These are phyloP conservation scores for Filobasidium uniguttulatum DNA, from an alignment of 1,284 basidiomycete genomes.

Conservation along the genomic window DNA sequence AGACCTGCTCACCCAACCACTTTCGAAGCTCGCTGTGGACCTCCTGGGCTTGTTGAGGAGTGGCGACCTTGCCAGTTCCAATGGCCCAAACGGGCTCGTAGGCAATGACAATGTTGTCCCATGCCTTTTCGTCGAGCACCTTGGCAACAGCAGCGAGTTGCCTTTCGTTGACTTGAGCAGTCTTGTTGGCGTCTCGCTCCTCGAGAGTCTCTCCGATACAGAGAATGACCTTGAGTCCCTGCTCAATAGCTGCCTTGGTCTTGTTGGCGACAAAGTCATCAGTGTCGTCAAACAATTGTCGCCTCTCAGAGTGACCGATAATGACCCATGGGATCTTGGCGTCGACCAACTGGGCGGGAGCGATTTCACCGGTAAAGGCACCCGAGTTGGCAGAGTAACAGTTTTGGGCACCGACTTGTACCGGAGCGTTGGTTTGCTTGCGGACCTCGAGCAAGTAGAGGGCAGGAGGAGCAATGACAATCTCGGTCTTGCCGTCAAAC, in stretches of 20 bases:
- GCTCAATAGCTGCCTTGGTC: slow-evolving; percentile 64
- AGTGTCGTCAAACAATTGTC: slow-evolving; percentile 79
- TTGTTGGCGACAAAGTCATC: slow-evolving; percentile 75
- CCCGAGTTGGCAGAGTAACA: slow-evolving; percentile 71
- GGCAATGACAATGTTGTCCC: slow-evolving; percentile 84
- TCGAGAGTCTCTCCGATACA: slow-evolving; percentile 91
- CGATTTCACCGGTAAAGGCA: slow-evolving; percentile 92
- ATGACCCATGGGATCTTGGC: slow-evolving; percentile 83
- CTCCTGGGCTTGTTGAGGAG: slow-evolving; percentile 57
- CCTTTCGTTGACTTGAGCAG: slow-evolving; percentile 61
- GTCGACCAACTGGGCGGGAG: slow-evolving; percentile 70
- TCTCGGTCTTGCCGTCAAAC: slow-evolving; percentile 62
- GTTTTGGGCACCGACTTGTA: slow-evolving; percentile 83
- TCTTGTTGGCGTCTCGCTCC: slow-evolving; percentile 71
- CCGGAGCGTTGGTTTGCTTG: slow-evolving; percentile 47
- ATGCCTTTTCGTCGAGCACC: slow-evolving; percentile 52
- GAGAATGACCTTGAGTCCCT: slow-evolving; percentile 72
- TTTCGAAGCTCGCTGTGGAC: slow-evolving; percentile 72
- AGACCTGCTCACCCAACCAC: slow-evolving; percentile 58
- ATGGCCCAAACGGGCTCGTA: slow-evolving; percentile 99
- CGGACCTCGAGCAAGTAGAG: slow-evolving; percentile 64
- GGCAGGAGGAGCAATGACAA: slow-evolving; percentile 80
- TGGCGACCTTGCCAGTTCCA: slow-evolving; percentile 38
- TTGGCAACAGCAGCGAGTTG: slow-evolving; percentile 68
- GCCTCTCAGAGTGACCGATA: slow-evolving; percentile 94